phyloP scores from a whole-genome alignment of 2,329 filamentous ascomycete genomes.

The Periconia macrospinosa region DNA sequence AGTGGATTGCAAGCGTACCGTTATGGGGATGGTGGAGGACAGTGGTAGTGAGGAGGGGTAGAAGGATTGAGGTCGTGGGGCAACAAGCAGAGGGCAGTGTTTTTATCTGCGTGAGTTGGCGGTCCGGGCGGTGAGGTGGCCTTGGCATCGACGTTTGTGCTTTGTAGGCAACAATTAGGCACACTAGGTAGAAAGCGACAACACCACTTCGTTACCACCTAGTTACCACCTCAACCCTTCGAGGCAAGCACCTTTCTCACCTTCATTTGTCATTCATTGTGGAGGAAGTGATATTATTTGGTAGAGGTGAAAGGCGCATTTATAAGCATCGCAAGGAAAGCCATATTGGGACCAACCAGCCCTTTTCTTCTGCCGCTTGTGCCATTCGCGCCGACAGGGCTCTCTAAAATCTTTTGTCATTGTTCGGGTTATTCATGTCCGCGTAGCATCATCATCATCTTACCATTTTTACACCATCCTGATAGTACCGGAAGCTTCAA shows the following conservation, averaged over 20 bases:
- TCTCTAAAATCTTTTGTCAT: no score
- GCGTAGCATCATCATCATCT: no score
- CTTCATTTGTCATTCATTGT: neutral
- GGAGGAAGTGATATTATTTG: neutral
- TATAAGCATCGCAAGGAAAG: no score
- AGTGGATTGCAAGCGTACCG: constrained; percentile 27
- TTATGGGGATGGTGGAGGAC: constrained; percentile 23
- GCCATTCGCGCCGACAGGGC: neutral
- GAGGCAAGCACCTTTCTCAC: neutral
- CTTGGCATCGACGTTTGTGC: constrained; percentile 2
- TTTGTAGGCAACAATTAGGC: constrained; percentile 9
- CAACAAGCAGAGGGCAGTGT: constrained; percentile 32
- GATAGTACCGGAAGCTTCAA: no score
- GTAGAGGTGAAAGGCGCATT: constrained; percentile 10
- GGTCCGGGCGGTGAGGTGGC: constrained; percentile 30
- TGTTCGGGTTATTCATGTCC: no score
- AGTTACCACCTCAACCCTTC: neutral
- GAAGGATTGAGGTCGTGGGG: constrained; percentile 32
- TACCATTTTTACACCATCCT: no score
- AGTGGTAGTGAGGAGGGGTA: constrained; percentile 18
- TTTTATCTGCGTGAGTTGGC: constrained; percentile 16
- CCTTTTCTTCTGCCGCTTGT: neutral
- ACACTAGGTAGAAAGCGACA: neutral
- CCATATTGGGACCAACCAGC: no score
- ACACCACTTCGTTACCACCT: no score